Percentiles rank a stretch among this genome's conserved stretches.
Conservation (phyloP, 768 basidiomycete species). For the Lepiota venenata region DNA sequence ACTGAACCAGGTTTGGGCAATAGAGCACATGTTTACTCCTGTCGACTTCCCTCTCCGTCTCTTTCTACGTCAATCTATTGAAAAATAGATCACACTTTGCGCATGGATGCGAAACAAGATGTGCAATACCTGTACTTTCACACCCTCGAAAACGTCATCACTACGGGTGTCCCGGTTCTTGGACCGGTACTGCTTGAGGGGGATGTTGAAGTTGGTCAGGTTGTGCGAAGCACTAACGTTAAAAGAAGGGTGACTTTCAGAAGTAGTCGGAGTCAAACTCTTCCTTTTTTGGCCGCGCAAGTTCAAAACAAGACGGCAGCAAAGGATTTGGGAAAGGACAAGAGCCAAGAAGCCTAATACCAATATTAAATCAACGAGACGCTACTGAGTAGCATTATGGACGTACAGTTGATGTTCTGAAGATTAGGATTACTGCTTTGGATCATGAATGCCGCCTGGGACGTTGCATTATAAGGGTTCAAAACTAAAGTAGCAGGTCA, state of each 20-base stretch:
- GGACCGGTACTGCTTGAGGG: conserved; percentile 11
- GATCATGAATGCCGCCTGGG: conserved; percentile 17
- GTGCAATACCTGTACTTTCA: conserved; percentile 14
- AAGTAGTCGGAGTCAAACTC: background rate
- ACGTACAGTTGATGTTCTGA: conserved; percentile 16
- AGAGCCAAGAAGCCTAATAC: conserved; percentile 13
- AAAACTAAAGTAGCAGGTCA: background rate
- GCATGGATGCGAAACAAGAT: background rate
- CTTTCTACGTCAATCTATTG: conserved; percentile 13
- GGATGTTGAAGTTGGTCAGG: conserved; percentile 8
- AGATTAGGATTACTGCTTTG: conserved; percentile 13
- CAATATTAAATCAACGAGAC: background rate
- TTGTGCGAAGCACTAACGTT: conserved; percentile 2
- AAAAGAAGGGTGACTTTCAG: conserved; percentile 8
- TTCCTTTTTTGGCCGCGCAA: conserved; percentile 5
- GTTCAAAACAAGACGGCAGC: conserved; percentile 15
- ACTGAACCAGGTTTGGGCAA: background rate
- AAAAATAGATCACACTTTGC: background rate
- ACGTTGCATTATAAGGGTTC: background rate
- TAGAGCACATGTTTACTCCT: background rate
- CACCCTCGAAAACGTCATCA: conserved; percentile 11
- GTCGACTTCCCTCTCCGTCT: background rate
- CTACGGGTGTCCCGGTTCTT: conserved; percentile 3
- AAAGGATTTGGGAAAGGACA: conserved; percentile 15
- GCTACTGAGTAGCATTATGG: background rate